A percentile compares a stretch with the other conserved stretches of the same genome.
Conservation (phyloP, 2,329 filamentous ascomycete species). For the Cadophora luteo-olivacea region DNA sequence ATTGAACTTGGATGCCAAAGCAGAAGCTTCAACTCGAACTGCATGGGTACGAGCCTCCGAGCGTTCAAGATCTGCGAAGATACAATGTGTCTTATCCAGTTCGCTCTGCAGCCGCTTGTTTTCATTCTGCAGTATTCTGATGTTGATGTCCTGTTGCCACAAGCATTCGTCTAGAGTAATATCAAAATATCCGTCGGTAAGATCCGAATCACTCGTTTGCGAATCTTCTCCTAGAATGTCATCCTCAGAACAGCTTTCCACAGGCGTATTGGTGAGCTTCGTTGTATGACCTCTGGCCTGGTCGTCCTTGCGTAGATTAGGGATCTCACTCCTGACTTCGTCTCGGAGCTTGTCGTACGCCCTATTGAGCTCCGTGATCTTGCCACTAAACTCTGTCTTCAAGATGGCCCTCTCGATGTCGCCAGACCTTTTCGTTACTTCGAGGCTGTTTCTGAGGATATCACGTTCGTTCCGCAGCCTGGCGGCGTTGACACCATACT, state of each 20-base stretch:
- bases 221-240: not conserved
- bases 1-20: not conserved
- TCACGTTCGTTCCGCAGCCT: constrained; percentile 10
- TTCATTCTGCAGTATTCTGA: not conserved
- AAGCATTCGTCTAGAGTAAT: not conserved
- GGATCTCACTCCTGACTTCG: not conserved
- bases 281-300: not conserved
- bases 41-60: not conserved
- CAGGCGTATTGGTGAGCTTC: not conserved
- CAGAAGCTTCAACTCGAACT: not conserved
- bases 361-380: not conserved
- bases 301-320: not conserved
- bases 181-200: not conserved
- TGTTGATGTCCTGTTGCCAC: not conserved
- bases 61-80: not conserved
- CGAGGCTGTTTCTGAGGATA: not conserved
- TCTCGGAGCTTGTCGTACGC: not conserved
- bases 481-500: not conserved
- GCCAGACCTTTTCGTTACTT: not conserved
- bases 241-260: not conserved
- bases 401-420: not conserved
- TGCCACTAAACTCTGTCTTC: not conserved
- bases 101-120: not conserved
- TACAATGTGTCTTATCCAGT: not conserved
- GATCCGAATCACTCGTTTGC: not conserved